phyloP scores from a whole-genome alignment of 2,329 filamentous ascomycete species.

The Stenocarpella maydis region DNA sequence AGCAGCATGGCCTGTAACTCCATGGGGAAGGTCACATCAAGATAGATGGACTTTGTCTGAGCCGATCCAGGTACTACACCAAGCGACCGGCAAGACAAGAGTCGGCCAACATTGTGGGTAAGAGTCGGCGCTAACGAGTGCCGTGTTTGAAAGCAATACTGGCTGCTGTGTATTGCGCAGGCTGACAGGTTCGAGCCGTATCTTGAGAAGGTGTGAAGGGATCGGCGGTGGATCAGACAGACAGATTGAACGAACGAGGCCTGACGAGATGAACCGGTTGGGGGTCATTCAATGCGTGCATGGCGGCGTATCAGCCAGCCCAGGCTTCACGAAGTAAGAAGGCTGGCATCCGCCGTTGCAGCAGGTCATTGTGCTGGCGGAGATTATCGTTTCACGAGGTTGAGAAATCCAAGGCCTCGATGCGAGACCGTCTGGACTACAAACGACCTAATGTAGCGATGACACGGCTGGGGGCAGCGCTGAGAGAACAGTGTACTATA shows the following conservation, averaged over 20 bases:
- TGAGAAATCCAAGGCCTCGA: conserved; percentile 19
- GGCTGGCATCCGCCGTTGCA: conserved; percentile 4
- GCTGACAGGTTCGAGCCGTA: not conserved
- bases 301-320: not conserved
- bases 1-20: conserved; percentile 7
- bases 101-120: conserved; percentile 4
- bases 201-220: conserved; percentile 17
- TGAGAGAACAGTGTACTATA: conserved; percentile 9
- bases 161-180: not conserved
- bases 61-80: conserved; percentile 11
- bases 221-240: conserved; percentile 19
- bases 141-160: conserved; percentile 17
- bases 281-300: conserved; percentile 4
- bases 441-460: conserved; percentile 6
- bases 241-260: conserved; percentile 8
- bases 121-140: conserved; percentile 23
- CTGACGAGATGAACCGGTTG: conserved; percentile 21
- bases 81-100: conserved; percentile 4
- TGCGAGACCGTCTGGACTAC: conserved; percentile 7
- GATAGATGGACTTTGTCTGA: conserved; percentile 5
- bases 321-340: conserved; percentile 11
- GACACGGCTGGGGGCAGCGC: conserved; percentile 25
- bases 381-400: conserved; percentile 26
- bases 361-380: conserved; percentile 3
- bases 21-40: conserved; percentile 33